These are phyloP conservation scores for Rhodotorula diobovata DNA, from an alignment of 768 basidiomycete genomes.

Conservation along the genomic window DNA sequence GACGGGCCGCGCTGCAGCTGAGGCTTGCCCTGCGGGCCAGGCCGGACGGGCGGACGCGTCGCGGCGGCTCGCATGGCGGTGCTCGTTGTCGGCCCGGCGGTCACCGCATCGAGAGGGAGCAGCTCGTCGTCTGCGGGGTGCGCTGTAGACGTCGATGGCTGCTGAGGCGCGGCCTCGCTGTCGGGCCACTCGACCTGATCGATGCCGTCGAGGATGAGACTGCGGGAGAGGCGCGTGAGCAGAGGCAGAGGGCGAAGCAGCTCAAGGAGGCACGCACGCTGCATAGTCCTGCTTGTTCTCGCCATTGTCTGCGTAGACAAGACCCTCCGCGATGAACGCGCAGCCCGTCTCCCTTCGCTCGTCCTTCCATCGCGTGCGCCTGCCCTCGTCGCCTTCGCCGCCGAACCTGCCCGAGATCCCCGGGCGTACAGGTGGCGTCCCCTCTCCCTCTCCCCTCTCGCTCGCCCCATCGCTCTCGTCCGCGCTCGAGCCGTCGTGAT, in stretches of 20 bases:
- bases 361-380: slow-evolving; percentile 1
- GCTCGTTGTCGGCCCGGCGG: no score
- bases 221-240: neutral
- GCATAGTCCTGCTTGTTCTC: neutral
- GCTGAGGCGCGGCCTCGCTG: no score
- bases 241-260: neutral
- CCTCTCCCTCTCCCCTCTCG: neutral
- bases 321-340: slow-evolving; percentile 8
- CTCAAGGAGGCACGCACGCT: neutral
- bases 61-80: no score
- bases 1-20: neutral
- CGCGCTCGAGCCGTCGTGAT: neutral
- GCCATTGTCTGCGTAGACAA: slow-evolving; percentile 4
- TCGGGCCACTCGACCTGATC: neutral
- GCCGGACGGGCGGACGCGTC: neutral
- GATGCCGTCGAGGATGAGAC: neutral
- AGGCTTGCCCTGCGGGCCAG: slow-evolving; percentile 2
- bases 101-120: neutral
- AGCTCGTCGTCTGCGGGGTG: neutral
- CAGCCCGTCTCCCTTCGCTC: slow-evolving; percentile 10
- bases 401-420: neutral
- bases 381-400: neutral
- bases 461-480: neutral
- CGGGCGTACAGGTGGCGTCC: neutral
- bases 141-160: no score